A percentile compares a stretch with the other conserved stretches of the same genome.
Conservation (phyloP, 768 basidiomycete genomes). For the Dioszegia aurantiaca region DNA sequence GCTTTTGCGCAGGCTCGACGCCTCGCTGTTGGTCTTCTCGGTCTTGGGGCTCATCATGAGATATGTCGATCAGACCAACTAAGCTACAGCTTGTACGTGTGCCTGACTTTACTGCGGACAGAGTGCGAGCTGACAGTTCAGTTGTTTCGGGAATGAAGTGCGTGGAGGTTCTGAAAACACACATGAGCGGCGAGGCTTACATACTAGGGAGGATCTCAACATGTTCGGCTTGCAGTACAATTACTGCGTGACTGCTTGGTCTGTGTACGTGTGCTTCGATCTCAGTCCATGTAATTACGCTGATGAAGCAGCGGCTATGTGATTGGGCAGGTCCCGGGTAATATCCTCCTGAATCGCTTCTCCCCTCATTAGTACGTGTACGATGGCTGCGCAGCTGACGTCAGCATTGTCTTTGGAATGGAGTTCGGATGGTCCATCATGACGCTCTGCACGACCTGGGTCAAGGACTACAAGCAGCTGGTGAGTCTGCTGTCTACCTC, state of each 20-base stretch:
- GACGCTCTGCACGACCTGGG: conserved; percentile 40
- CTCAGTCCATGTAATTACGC: not conserved
- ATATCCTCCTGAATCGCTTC: conserved; percentile 39
- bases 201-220: conserved; percentile 44
- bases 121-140: no score
- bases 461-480: conserved; percentile 34
- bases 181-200: conserved; percentile 22
- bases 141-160: conserved; percentile 9
- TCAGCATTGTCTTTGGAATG: conserved; percentile 12
- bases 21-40: not conserved
- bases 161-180: not conserved
- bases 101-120: no score
- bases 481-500: conserved; percentile 25
- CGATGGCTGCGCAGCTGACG: not conserved
- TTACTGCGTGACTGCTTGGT: conserved; percentile 39
- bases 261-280: conserved; percentile 11
- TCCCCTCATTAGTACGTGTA: conserved; percentile 34
- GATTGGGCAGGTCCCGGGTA: conserved; percentile 32
- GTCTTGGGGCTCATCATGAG: conserved; percentile 30
- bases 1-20: conserved; percentile 3
- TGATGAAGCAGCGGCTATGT: conserved; percentile 25
- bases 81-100: conserved; percentile 27
- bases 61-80: conserved; percentile 32
- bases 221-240: conserved; percentile 40
- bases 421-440: conserved; percentile 44